These are phyloP conservation scores for Colletotrichum sp. DNA, from an alignment of 2,329 filamentous ascomycete genomes.

Conservation along the genomic window DNA sequence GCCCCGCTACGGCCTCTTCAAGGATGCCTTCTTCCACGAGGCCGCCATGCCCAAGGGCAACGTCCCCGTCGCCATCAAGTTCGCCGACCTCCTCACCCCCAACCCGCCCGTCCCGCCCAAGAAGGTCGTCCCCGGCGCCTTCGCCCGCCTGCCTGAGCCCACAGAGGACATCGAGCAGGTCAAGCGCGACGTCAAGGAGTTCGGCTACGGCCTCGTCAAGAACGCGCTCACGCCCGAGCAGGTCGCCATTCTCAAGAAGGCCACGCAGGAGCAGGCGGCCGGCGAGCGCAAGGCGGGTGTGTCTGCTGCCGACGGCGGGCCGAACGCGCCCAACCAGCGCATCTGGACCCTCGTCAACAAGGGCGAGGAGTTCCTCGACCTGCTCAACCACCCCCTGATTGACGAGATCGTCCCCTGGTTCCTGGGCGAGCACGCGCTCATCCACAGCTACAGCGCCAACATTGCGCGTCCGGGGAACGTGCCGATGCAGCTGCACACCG, in stretches of 20 bases:
- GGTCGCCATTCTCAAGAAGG: not conserved
- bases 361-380: not conserved
- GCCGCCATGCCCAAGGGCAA: conserved; percentile 2
- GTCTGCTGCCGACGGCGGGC: not conserved
- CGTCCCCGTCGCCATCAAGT: not conserved
- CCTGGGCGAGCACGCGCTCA: not conserved
- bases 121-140: not conserved
- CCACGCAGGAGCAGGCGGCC: not conserved
- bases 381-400: conserved; percentile 8
- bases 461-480: not conserved
- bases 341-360: conserved; percentile 10
- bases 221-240: not conserved
- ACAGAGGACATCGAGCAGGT: conserved; percentile 4
- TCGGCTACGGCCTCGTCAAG: conserved; percentile 12
- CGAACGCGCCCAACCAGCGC: not conserved
- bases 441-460: conserved; percentile 13
- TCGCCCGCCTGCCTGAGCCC: not conserved
- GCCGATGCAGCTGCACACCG: conserved; percentile 2
- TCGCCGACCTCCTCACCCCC: not conserved
- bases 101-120: not conserved
- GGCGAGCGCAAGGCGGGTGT: not conserved
- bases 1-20: not conserved
- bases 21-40: not conserved
- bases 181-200: not conserved
- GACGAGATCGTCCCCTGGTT: conserved; percentile 7